Percentiles rank a stretch among this genome's conserved stretches.
Conservation (phyloP, 805 yeast genomes). For the Candida hungchunana region DNA sequence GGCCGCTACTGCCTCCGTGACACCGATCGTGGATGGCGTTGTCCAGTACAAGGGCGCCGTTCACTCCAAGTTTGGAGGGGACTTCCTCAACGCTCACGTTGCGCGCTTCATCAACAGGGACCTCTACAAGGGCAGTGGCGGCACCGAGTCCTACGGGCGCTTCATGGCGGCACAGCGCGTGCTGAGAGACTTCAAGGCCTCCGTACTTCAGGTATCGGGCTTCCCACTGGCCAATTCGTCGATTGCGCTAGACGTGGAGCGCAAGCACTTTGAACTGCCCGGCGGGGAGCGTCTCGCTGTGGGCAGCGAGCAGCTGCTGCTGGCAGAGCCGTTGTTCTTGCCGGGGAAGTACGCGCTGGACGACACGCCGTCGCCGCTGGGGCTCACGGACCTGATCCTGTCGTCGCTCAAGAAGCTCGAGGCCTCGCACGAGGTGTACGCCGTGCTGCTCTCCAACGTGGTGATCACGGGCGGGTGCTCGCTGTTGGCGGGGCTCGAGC, state of each 20-base stretch:
- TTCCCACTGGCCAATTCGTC: slow-evolving; percentile 34
- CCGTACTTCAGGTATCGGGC: slow-evolving; percentile 35
- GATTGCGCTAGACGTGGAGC: slow-evolving; percentile 30
- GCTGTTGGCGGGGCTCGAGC: slow-evolving; percentile 65
- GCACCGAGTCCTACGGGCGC: slow-evolving; percentile 36
- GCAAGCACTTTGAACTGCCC: slow-evolving; percentile 56
- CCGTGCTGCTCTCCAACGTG: slow-evolving; percentile 53
- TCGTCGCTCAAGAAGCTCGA: slow-evolving; percentile 39
- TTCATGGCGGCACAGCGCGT: slow-evolving; percentile 34
- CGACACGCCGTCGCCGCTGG: slow-evolving; percentile 16
- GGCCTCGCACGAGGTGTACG: slow-evolving; percentile 37
- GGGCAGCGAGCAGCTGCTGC: slow-evolving; percentile 47
- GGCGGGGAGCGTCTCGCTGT: slow-evolving; percentile 45
- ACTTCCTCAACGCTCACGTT: slow-evolving; percentile 70
- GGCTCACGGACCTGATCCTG: slow-evolving; percentile 36
- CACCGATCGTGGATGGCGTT: slow-evolving; percentile 75
- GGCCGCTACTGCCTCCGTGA: slow-evolving; percentile 59
- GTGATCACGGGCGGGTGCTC: slow-evolving; percentile 74
- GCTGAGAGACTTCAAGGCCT: slow-evolving; percentile 45
- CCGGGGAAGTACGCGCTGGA: slow-evolving; percentile 48
- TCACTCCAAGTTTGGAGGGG: slow-evolving; percentile 78
- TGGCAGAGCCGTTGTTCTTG: slow-evolving; percentile 67
- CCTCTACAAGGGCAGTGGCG: slow-evolving; percentile 32
- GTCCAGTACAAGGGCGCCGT: slow-evolving; percentile 60
- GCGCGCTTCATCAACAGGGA: slow-evolving; percentile 47